Base-by-base conservation (phyloP, 768 basidiomycete genomes). In the Lactifluus pinguis region DNA sequence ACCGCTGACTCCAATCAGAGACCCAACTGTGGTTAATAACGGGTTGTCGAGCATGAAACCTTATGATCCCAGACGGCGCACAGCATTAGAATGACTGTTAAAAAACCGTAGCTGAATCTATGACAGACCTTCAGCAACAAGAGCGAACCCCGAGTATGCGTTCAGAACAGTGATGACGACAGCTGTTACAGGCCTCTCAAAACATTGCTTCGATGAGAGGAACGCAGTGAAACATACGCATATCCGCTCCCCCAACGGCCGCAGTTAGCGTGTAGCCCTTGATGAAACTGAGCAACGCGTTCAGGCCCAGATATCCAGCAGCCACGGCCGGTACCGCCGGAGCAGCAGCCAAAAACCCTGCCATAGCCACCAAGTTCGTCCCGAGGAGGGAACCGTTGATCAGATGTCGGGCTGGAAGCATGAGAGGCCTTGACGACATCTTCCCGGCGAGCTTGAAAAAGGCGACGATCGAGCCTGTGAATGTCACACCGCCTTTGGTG, bases 221-320 rank as follows among this genome's bases (percentile, higher is more conserved):
- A 29, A n/a, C 30, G 11, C 17, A 36, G 41, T 41, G 17, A 6
- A 21, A 79, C 88, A 58, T 67, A 92, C 90, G 92, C 92, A 94
- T 94, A 69, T 94, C 92, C 30, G 92, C 92, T 11, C 92, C 92
- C 53, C 92, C 92, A 63, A 94, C 90, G n/a, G 92, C 89, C 13
- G 92, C 87, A 9, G 91, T 92, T 2, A 89, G 89, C 0, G 92
- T 94, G 72, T 79, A 88, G 5, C 92, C 92, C 69, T 91, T 90
- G 62, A 88, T 79, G 72, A 93, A 93, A 68, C 89, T 92, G 55
- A 94, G 75, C 2, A 83, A 63, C 1, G 92, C 77, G 66, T 89
- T 92, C 17, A 80, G 80, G 45, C 85, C 81, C 1, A 94, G 76
- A 73, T 86, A 93, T 6, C 83, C 83, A 3, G 91, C 92, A 17